phyloP scores from a whole-genome alignment of 805 yeast species.

The Isabelozyma rhagii region DNA sequence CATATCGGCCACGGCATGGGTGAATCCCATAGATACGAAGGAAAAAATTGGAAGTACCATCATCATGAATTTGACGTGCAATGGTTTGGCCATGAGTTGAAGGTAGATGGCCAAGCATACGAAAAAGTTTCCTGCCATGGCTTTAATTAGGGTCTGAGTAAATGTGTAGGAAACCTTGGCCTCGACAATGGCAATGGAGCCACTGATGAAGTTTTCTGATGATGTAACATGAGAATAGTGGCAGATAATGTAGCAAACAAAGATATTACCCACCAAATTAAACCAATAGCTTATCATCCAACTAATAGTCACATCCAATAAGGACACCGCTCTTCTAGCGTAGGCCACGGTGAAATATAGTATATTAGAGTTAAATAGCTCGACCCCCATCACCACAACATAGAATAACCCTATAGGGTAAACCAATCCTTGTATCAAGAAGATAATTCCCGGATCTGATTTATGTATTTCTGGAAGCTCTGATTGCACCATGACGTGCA shows the following conservation, averaged over 20 bases:
- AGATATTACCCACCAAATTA: slow-evolving; percentile 61
- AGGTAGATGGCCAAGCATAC: slow-evolving; percentile 74
- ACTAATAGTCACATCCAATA: slow-evolving; percentile 59
- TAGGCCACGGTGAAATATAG: slow-evolving; percentile 68
- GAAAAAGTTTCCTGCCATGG: slow-evolving; percentile 72
- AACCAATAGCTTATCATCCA: slow-evolving; percentile 68
- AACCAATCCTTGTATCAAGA: slow-evolving; percentile 55
- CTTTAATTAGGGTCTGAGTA: slow-evolving; percentile 63
- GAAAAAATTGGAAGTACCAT: slow-evolving; percentile 70
- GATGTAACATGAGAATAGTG: slow-evolving; percentile 51
- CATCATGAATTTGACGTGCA: slow-evolving; percentile 68
- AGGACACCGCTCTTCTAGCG: slow-evolving; percentile 64
- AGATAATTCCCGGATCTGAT: slow-evolving; percentile 50
- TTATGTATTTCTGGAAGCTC: slow-evolving; percentile 42
- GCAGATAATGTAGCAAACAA: slow-evolving; percentile 64
- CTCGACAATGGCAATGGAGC: slow-evolving; percentile 46
- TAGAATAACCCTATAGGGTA: slow-evolving; percentile 74
- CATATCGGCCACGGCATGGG: slow-evolving; percentile 85
- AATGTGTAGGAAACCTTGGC: slow-evolving; percentile 46
- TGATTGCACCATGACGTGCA: slow-evolving; percentile 54
- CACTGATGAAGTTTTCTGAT: slow-evolving; percentile 39
- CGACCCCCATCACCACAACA: slow-evolving; percentile 73
- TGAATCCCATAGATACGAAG: slow-evolving; percentile 74
- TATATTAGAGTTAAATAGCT: slow-evolving; percentile 71
- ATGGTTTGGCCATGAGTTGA: slow-evolving; percentile 74